Conservation (phyloP, 495 filamentous ascomycete genomes). For the Pseudevernia furfuracea region DNA sequence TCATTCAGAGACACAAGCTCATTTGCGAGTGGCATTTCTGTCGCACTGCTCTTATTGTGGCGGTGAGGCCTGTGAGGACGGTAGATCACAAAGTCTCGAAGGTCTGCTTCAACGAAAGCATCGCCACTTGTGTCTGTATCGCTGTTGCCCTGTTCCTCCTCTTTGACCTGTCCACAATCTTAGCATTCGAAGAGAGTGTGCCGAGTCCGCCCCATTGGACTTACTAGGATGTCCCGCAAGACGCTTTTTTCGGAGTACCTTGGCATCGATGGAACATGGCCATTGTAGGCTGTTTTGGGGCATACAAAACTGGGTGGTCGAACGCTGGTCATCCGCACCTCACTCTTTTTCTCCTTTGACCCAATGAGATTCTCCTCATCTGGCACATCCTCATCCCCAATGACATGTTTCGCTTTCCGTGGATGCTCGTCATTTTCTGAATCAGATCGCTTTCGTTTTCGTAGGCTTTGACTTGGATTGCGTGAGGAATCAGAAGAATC, state of each 20-base stretch:
- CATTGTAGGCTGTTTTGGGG: constrained; percentile 35
- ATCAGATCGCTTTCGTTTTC: constrained; percentile 5
- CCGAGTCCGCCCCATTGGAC: background rate
- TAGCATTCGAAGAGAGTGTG: background rate
- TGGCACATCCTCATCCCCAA: background rate
- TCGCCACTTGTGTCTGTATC: constrained; percentile 5
- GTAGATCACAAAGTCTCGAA: constrained; percentile 49
- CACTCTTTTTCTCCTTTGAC: background rate
- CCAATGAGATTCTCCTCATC: background rate
- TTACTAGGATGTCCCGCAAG: constrained; percentile 28
- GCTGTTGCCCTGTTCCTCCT: background rate
- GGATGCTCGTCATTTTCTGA: background rate
- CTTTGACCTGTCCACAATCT: constrained; percentile 6
- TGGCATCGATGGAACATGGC: constrained; percentile 26
- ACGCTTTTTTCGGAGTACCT: constrained; percentile 27
- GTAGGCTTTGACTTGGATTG: background rate
- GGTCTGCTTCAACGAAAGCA: constrained; percentile 38
- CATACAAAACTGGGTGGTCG: constrained; percentile 24
- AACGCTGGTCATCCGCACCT: constrained; percentile 1
- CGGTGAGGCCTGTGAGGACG: constrained; percentile 25
- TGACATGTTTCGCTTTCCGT: background rate
- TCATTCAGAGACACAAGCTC: constrained; percentile 49
- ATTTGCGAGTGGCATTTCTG: constrained; percentile 24
- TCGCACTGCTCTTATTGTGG: constrained; percentile 22
- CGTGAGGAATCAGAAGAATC: background rate